Conservation (phyloP, 129 eudicot species). For the Lactuca saligna region DNA sequence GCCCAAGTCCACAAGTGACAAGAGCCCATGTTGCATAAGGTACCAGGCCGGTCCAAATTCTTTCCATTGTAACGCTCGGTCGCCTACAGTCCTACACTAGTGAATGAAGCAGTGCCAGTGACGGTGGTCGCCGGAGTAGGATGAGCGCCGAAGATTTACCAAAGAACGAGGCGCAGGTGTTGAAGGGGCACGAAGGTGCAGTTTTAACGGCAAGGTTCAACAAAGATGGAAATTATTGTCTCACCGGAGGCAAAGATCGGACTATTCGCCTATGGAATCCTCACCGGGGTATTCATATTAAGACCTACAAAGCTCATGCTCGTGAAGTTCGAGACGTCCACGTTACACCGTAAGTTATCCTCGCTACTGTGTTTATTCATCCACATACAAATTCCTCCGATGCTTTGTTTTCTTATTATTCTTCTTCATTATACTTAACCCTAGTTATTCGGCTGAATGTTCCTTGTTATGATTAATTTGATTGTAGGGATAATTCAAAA, state of each 20-base stretch:
- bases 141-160: conserved; percentile 67
- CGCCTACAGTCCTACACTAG: too few species aligned
- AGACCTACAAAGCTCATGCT: conserved; percentile 93
- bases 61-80: too few species aligned
- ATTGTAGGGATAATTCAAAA: conserved; percentile 87
- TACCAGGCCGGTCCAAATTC: neutral
- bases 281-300: conserved; percentile 93
- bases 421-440: neutral
- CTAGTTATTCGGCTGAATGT: conserved; percentile 11
- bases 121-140: conserved; percentile 22
- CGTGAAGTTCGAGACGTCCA: conserved; percentile 98
- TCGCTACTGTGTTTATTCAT: neutral
- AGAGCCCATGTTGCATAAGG: neutral
- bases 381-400: neutral
- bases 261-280: conserved; percentile 99
- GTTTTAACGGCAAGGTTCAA: conserved; percentile 91
- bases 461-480: neutral
- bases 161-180: conserved; percentile 62
- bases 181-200: conserved; percentile 97
- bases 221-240: conserved; percentile 78
- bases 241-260: conserved; percentile 93
- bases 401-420: neutral
- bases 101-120: neutral
- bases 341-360: conserved; percentile 61
- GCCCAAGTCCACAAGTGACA: too few species aligned